These are phyloP conservation scores for Bipolaris sorokiniana DNA, from an alignment of 2,329 filamentous ascomycete genomes.

Conservation along the genomic window DNA sequence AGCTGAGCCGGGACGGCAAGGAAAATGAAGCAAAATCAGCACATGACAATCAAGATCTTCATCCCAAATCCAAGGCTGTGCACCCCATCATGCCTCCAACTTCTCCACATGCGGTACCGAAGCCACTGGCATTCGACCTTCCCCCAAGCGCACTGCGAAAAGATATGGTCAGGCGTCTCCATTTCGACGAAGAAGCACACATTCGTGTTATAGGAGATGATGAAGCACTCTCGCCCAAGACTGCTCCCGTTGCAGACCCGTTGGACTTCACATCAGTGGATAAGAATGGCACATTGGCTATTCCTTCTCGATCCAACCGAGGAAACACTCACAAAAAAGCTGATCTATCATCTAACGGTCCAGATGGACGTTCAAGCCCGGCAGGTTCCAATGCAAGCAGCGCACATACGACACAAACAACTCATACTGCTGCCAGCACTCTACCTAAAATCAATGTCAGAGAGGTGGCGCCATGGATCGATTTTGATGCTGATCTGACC, in stretches of 20 bases:
- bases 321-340: background rate
- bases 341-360: background rate
- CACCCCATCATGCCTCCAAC: slow-evolving; percentile 18
- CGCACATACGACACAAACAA: slow-evolving; percentile 2
- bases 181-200: slow-evolving; percentile 16
- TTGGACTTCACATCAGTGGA: slow-evolving; percentile 1
- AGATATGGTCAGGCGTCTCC: slow-evolving; percentile 15
- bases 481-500: slow-evolving; percentile 15
- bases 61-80: slow-evolving; percentile 17
- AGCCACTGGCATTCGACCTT: background rate
- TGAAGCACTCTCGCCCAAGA: slow-evolving; percentile 19
- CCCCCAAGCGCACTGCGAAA: slow-evolving; percentile 8
- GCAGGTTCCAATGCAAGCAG: slow-evolving; percentile 19
- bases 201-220: background rate
- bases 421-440: slow-evolving; percentile 10
- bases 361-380: background rate
- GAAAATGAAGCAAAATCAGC: slow-evolving; percentile 6
- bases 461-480: slow-evolving; percentile 36
- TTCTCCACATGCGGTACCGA: background rate
- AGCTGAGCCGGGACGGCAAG: slow-evolving; percentile 24
- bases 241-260: slow-evolving; percentile 7
- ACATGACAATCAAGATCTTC: background rate
- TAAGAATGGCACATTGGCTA: slow-evolving; percentile 3
- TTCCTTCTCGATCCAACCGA: background rate
- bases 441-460: slow-evolving; percentile 18